Evolutionary conservation across 2,329 filamentous ascomycete species (phyloP), one percentile per base, ranked within the genome.

Genomic region (Fonsecaea pugnacius): DNA sequence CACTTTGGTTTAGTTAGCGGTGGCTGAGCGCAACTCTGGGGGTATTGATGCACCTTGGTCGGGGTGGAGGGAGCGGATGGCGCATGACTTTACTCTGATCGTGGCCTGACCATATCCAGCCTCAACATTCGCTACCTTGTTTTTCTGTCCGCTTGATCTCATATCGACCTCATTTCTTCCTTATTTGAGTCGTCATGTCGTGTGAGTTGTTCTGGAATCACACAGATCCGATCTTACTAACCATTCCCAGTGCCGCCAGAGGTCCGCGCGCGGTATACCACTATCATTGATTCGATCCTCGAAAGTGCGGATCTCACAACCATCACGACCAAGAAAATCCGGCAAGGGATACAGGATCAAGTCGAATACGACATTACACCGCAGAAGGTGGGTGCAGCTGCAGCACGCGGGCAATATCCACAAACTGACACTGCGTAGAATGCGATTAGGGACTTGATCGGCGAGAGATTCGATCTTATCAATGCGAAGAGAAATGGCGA

Each of bases 391-490:
- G 18, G 43, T 24, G n/a, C 24, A 24, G 46, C 36, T 35, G 55
- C 40, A 51, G 46, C 21, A 33, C 9, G 21, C 24, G 21, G 48
- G 21, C 43, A 58, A 35, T 8, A 33, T 18, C 9, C 30, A 35
- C 21, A 50, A 40, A 58, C 32, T 58, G 21, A 66, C 36, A 16
- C 38, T 52, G 9, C 38, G 67, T 63, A 91, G 89, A 80, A 83
- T 73, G 86, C 87, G 14, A 89, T 92, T 76, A 91, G 91, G 74
- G 80, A 80, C 58, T 81, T 92, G 55, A 92, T 92, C 61, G 88
- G 89, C 78, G 83, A 86, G 70, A 87, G 90, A 18, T 92, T 92
- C 75, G 90, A 92, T 72, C 84, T 88, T 62, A 85, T 89, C 70
- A 86, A 85, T 56, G 82, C 83, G 32, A 77, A 79, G 48, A 76